Percentiles rank a stretch among this genome's conserved stretches.
phyloP scores from a whole-genome alignment of 805 yeast genomes.

The Phaffomyces antillensis region DNA sequence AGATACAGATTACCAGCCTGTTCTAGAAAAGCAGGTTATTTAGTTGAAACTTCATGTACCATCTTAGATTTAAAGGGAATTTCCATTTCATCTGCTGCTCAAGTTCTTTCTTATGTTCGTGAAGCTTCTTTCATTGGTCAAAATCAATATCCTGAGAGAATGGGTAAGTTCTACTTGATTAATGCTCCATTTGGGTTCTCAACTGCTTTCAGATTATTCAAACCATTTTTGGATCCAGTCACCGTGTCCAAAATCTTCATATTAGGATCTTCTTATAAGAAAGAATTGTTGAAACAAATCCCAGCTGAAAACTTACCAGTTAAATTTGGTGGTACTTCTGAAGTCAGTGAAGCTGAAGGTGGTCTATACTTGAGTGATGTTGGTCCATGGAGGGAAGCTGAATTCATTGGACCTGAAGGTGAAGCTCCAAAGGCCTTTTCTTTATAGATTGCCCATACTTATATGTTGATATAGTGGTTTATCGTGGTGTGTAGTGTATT shows the following conservation, averaged over 20 bases:
- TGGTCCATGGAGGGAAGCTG: slow-evolving; percentile 95
- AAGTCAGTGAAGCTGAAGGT: slow-evolving; percentile 57
- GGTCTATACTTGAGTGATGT: slow-evolving; percentile 83
- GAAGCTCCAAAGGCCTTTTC: slow-evolving; percentile 66
- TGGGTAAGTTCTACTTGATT: slow-evolving; percentile 95
- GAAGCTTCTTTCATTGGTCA: slow-evolving; percentile 95
- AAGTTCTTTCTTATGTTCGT: slow-evolving; percentile 79
- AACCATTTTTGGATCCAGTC: slow-evolving; percentile 94
- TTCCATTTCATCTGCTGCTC: slow-evolving; percentile 74
- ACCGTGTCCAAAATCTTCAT: slow-evolving; percentile 93
- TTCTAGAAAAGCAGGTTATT: slow-evolving; percentile 67
- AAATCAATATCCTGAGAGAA: slow-evolving; percentile 96
- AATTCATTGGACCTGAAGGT: slow-evolving; percentile 92
- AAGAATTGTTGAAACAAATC: slow-evolving; percentile 83
- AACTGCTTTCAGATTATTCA: slow-evolving; percentile 84
- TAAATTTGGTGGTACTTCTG: slow-evolving; percentile 83
- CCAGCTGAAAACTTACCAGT: slow-evolving; percentile 88
- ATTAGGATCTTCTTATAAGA: slow-evolving; percentile 68
- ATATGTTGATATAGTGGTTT: not conserved
- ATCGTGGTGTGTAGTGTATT: too few species aligned
- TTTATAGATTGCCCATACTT: not conserved
- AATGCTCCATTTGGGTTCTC: slow-evolving; percentile 98
- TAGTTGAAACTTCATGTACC: slow-evolving; percentile 95
- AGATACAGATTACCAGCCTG: slow-evolving; percentile 87
- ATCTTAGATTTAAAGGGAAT: slow-evolving; percentile 93